Base-by-base conservation (phyloP, 768 basidiomycete species). In the Naganishia vaughanmartiniae region DNA sequence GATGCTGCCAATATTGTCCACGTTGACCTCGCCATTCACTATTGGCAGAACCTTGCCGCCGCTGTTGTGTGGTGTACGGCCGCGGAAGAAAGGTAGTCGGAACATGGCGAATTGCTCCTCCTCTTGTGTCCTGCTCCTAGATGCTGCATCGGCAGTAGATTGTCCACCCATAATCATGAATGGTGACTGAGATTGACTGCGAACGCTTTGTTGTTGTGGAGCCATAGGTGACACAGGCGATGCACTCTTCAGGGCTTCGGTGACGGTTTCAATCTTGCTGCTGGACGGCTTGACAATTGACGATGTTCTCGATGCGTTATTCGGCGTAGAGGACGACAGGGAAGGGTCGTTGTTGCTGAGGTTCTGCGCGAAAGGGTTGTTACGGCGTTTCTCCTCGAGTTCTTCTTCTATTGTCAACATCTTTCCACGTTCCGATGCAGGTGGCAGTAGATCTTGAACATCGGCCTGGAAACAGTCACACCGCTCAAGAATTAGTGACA, bases 331-430 rank as follows among this genome's bases (percentile, higher is more conserved):
- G 33, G 48, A 17, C 19, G 65, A 66, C 4, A 54, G 34, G 3
- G 65, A 36, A 4, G n/a, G 31, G 48, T 66, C 48, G 65, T 66
- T 53, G 17, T 34, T 54, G 65, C 65, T 54, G 14, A 51, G 46
- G 31, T 66, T 51, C 28, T 69, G 68, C 4, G 68, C 58, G 15
- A 34, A 58, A 4, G 68, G 68, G 19, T 58, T 54, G 46, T 42
- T 34, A 3, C 51, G 33, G n/a, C 57, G 55, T 54, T 70, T 69
- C 12, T 77, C 78, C 17, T 74, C 65, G 30, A 70, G 71, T 72
- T 82, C 81, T 39, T 83, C 83, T 73, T 83, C 83, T 74, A 83
- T 81, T 12, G 78, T 75, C 48, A 73, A 69, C 55, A 80, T 73
- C 51, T 67, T 73, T 17, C 68, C 56, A 31, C 82, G 74, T 77